Conservation (phyloP, 305 asterid genomes). For the Nicotiana rustica region DNA sequence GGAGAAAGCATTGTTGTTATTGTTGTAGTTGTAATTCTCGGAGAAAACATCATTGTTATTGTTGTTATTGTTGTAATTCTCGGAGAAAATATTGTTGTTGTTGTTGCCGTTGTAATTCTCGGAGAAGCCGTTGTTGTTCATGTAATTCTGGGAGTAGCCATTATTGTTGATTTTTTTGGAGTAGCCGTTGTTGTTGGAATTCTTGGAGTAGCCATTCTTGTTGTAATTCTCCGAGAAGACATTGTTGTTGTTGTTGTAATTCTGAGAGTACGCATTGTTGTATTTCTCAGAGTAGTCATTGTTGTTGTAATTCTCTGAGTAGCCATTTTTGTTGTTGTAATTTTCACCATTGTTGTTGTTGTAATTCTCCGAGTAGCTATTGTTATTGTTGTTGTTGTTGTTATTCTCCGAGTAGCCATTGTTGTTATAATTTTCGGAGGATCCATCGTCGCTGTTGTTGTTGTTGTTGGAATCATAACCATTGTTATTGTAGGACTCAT, state of each 20-base stretch:
- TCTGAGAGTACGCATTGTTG: background rate
- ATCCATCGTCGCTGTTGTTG: slow-evolving; percentile 17
- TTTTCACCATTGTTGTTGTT: background rate
- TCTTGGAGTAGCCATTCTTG: slow-evolving; percentile 34
- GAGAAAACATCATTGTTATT: background rate
- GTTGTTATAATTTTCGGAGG: slow-evolving; percentile 19
- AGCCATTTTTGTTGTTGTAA: slow-evolving; percentile 18
- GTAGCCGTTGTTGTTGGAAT: slow-evolving; percentile 32
- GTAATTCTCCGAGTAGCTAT: background rate
- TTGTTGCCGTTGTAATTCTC: background rate
- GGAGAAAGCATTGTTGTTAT: background rate
- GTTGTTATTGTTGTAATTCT: background rate
- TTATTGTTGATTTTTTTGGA: background rate
- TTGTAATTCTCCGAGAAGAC: background rate
- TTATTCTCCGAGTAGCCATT: background rate
- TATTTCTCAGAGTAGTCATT: background rate
- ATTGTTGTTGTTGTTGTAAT: background rate
- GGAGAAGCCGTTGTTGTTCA: background rate
- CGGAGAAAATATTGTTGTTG: background rate
- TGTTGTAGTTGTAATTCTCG: background rate
- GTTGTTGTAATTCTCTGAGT: slow-evolving; percentile 21
- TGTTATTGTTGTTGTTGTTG: slow-evolving; percentile 19
- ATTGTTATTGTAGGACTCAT: slow-evolving; percentile 18
- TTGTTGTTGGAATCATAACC: slow-evolving; percentile 12
- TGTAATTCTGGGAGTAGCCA: background rate